Percentiles rank a stretch among this genome's conserved stretches.
These are phyloP conservation scores for Mucor lusitanicus DNA, from an alignment of 371 early-diverging fungal genomes.

Conservation along the genomic window DNA sequence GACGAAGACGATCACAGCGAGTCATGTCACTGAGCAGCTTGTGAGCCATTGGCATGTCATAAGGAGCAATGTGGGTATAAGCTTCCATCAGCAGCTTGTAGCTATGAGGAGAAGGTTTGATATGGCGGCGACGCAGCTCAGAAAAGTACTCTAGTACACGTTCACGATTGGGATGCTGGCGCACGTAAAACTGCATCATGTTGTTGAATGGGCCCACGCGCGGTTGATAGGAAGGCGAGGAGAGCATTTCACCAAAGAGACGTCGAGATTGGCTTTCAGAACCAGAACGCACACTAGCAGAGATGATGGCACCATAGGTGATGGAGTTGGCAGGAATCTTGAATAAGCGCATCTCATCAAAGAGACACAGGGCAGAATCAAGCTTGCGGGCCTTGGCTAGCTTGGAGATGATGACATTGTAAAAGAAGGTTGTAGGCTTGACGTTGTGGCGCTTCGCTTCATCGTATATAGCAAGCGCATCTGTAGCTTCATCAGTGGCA, in stretches of 20 bases:
- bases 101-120: constrained; percentile 62
- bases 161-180: constrained; percentile 58
- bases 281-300: constrained; percentile 65
- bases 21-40: constrained; percentile 54
- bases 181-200: constrained; percentile 70
- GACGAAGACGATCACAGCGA: constrained; percentile 41
- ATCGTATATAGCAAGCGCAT: constrained; percentile 59
- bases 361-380: constrained; percentile 56
- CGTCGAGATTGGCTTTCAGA: constrained; percentile 54
- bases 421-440: constrained; percentile 64
- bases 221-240: constrained; percentile 53
- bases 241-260: constrained; percentile 57
- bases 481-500: constrained; percentile 56
- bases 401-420: constrained; percentile 68
- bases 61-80: constrained; percentile 61
- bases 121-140: constrained; percentile 48
- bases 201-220: constrained; percentile 63
- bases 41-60: constrained; percentile 62
- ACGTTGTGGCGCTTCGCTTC: constrained; percentile 63
- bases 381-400: constrained; percentile 67
- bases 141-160: constrained; percentile 56
- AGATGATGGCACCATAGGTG: constrained; percentile 66
- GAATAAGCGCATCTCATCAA: constrained; percentile 62
- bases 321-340: constrained; percentile 56
- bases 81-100: constrained; percentile 66